phyloP scores from a whole-genome alignment of 2,329 filamentous ascomycete genomes.

The Hymenoscyphus albidus region DNA sequence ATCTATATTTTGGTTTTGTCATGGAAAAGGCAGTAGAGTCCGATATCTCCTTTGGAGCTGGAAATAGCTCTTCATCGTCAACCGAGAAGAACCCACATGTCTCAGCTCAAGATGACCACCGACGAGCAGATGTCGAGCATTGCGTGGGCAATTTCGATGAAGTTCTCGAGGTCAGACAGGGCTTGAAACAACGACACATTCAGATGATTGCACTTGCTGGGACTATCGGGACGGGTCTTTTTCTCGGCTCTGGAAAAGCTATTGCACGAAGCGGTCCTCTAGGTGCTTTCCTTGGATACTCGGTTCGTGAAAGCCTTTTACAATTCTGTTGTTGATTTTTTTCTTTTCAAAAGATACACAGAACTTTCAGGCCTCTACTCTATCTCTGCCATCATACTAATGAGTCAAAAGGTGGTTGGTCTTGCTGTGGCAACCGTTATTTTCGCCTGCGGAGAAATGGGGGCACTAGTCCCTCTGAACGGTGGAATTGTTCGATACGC shows the following conservation, averaged over 20 bases:
- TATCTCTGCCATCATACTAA: conserved; percentile 40
- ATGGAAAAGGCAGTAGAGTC: not conserved
- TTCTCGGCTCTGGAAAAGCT: conserved; percentile 43
- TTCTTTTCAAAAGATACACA: conserved; percentile 39
- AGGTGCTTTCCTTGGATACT: conserved; percentile 40
- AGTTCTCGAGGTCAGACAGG: conserved; percentile 29
- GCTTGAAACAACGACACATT: conserved; percentile 42
- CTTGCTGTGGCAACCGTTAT: conserved; percentile 37
- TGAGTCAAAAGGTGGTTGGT: conserved; percentile 50
- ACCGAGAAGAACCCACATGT: not conserved
- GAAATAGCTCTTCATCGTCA: not conserved
- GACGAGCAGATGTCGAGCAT: not conserved
- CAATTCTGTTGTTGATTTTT: not conserved
- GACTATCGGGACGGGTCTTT: conserved; percentile 42
- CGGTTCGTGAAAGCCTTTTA: not conserved
- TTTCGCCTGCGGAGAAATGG: not conserved
- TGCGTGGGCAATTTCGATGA: conserved; percentile 1
- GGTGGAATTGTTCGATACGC: conserved; percentile 38
- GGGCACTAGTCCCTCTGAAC: conserved; percentile 46
- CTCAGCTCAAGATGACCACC: not conserved
- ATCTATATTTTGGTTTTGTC: not conserved
- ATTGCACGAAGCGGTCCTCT: conserved; percentile 50
- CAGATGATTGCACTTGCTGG: conserved; percentile 44
- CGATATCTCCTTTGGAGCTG: not conserved
- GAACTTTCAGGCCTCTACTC: conserved; percentile 44